Evolutionary conservation across 225 moss, liverwort and hornwort species (phyloP).

Genomic region (Marchantia polymorpha): DNA sequence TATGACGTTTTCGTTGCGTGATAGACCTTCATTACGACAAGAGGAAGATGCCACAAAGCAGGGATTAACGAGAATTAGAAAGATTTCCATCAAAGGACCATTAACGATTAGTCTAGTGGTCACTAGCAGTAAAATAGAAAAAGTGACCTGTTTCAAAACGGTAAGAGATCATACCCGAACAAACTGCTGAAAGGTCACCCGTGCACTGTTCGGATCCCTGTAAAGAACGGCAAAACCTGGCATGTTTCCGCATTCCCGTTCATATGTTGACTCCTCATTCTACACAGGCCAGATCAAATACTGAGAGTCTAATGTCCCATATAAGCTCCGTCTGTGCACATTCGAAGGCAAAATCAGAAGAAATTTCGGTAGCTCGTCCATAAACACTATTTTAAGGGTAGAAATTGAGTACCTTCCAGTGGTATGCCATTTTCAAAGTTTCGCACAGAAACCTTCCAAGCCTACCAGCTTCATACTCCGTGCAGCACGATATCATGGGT

Average conservation of each 20-base stretch:
- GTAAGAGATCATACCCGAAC: slow-evolving; percentile 53
- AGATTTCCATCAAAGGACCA: too few relatives aligned
- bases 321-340: neutral
- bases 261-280: slow-evolving; percentile 90
- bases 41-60: too few relatives aligned
- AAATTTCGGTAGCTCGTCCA: neutral
- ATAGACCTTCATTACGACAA: neutral
- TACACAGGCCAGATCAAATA: slow-evolving; percentile 37
- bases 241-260: slow-evolving; percentile 98
- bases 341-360: neutral
- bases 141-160: neutral
- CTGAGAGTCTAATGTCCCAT: neutral
- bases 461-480: slow-evolving; percentile 97
- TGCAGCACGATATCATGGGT: slow-evolving; percentile 99
- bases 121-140: neutral
- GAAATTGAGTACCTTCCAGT: slow-evolving; percentile 73
- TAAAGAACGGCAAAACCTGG: slow-evolving; percentile 98
- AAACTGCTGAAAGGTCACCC: slow-evolving; percentile 89
- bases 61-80: too few relatives aligned
- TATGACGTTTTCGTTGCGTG: too few relatives aligned
- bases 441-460: slow-evolving; percentile 92
- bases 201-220: slow-evolving; percentile 88
- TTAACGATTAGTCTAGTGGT: neutral
- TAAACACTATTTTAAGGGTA: neutral
- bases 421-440: slow-evolving; percentile 98